Evolutionary conservation across 2,329 filamentous ascomycete genomes (phyloP).

Genomic region (Hymenoscyphus infarciens): DNA sequence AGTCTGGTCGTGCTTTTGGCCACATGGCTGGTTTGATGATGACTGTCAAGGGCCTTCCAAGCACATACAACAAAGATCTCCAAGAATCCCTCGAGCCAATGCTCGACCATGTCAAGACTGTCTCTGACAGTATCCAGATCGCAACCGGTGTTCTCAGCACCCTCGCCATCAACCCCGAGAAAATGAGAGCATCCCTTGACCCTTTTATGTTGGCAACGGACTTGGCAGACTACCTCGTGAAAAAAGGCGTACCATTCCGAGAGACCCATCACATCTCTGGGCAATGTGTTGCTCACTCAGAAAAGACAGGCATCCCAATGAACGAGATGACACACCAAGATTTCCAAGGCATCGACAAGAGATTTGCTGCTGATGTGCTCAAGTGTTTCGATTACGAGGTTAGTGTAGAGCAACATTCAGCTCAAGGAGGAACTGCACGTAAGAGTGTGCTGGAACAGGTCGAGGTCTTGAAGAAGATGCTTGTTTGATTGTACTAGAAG

Average conservation of each 20-base stretch:
- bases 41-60: slow-evolving; percentile 48
- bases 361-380: slow-evolving; percentile 69
- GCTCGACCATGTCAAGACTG: slow-evolving; percentile 78
- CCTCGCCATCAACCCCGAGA: slow-evolving; percentile 63
- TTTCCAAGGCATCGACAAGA: slow-evolving; percentile 62
- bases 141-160: slow-evolving; percentile 77
- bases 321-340: slow-evolving; percentile 65
- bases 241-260: slow-evolving; percentile 70
- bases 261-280: slow-evolving; percentile 79
- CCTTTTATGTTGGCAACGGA: slow-evolving; percentile 73
- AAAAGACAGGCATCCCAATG: slow-evolving; percentile 64
- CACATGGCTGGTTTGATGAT: slow-evolving; percentile 79
- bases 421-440: slow-evolving; percentile 75
- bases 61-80: slow-evolving; percentile 93
- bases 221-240: slow-evolving; percentile 60
- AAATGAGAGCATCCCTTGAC: slow-evolving; percentile 75
- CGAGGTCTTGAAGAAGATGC: slow-evolving; percentile 42
- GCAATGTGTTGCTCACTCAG: slow-evolving; percentile 66
- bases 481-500: slow-evolving; percentile 8
- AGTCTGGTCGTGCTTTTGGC: slow-evolving; percentile 72
- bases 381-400: slow-evolving; percentile 76
- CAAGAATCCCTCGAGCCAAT: slow-evolving; percentile 86
- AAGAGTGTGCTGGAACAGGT: slow-evolving; percentile 63
- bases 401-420: slow-evolving; percentile 74
- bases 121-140: slow-evolving; percentile 77